A percentile compares a stretch with the other conserved stretches of the same genome.
These are phyloP conservation scores for Exophiala aquamarina DNA, from an alignment of 2,329 filamentous ascomycete species.

Conservation along the genomic window DNA sequence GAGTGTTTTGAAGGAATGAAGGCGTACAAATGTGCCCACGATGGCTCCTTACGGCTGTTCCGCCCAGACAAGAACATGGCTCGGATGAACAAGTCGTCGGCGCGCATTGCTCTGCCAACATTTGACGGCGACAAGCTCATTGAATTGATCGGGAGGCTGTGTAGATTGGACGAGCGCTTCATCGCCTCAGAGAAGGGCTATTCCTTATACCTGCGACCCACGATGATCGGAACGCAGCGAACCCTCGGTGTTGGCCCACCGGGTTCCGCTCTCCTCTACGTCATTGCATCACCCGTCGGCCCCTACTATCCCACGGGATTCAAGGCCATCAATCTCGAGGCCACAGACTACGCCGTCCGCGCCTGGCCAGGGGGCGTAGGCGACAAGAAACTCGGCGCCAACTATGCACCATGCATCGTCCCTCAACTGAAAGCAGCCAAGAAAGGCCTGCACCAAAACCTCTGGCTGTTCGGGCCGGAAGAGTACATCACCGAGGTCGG, in stretches of 20 bases:
- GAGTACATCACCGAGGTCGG: conserved; percentile 96
- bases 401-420: conserved; percentile 99
- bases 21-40: conserved; percentile 80
- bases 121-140: conserved; percentile 74
- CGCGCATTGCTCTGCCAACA: conserved; percentile 88
- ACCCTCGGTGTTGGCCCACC: conserved; percentile 93
- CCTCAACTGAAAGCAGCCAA: conserved; percentile 89
- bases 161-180: conserved; percentile 80
- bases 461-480: conserved; percentile 95
- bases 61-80: conserved; percentile 95
- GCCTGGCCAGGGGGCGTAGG: conserved; percentile 98
- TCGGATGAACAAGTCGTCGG: conserved; percentile 85
- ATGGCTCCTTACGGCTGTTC: conserved; percentile 80
- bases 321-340: conserved; percentile 94
- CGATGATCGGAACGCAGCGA: conserved; percentile 94
- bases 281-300: conserved; percentile 94
- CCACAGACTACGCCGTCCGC: conserved; percentile 92
- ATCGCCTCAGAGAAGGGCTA: conserved; percentile 85
- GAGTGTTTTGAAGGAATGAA: conserved; percentile 99
- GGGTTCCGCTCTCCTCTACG: conserved; percentile 84
- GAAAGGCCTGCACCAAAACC: conserved; percentile 94
- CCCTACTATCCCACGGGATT: conserved; percentile 98
- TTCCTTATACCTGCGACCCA: conserved; percentile 92
- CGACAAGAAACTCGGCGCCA: conserved; percentile 97
- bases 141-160: conserved; percentile 77